Base-by-base conservation (phyloP, 495 filamentous ascomycete species). In the Diplogelasinospora grovesii region DNA sequence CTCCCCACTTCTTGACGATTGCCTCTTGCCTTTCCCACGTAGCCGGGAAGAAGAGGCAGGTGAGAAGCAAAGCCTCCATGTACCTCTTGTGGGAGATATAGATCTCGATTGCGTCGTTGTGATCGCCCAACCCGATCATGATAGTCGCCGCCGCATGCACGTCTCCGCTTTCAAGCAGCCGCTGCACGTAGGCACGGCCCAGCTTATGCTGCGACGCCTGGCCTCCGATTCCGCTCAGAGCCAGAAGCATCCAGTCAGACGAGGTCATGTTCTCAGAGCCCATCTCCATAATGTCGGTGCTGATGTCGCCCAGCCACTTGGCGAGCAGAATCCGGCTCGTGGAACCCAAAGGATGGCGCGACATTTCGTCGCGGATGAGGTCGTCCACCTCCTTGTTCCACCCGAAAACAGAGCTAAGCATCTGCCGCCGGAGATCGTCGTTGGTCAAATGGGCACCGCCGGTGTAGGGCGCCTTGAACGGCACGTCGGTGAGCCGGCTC, bases 161-260 rank as follows among this genome's bases (percentile, higher is more conserved):
- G 51, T 98, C 92, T 27, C 87, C 88, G 49, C 82, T 82, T 56
- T 94, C 87, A 6, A 97, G 70, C 4, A 97, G 65, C 41, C 89
- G 81, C 68, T 94, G 87, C 15, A 95, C 89, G 59, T 94, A 95
- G 8, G 87, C 85, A 36, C 93, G 83, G 14, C 85, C 89, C 37
- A 97, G 81, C 54, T 89, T 92, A 49, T 92, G 85, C 50, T 89
- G 85, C 5, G 88, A 87, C 9, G 81, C 77, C 40, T 83, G 73
- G 1, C 82, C 79, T 36, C 77, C 76, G 71, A 97, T 94, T 21
- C 84, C 81, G 54, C 86, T 97, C 36, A 98, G 68, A 10, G 92
- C 92, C 5, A 98, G 68, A 44, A 97, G 70, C 89, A 98, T 95
- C 93, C 92, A 98, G 60, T 96, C 93, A 1, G 82, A 83, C 1